These are phyloP conservation scores for Diplosphaera chodatii DNA, from an alignment of 139 green algal species.

Conservation along the genomic window DNA sequence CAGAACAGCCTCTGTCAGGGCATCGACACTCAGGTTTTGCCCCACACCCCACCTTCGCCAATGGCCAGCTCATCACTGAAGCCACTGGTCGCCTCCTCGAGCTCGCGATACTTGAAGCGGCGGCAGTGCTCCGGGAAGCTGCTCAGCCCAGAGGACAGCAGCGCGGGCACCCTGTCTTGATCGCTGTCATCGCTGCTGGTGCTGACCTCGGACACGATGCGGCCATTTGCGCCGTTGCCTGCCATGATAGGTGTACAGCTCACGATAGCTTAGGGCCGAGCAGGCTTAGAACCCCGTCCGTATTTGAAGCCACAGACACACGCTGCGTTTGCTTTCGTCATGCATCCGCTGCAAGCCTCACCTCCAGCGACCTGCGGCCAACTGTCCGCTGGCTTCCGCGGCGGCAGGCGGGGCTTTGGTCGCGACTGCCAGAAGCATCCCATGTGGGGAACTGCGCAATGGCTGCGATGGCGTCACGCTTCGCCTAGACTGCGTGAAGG, in stretches of 20 bases:
- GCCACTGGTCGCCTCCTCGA: constrained; percentile 17
- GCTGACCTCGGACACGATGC: not conserved
- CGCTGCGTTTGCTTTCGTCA: too few relatives aligned
- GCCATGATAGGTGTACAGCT: too few relatives aligned
- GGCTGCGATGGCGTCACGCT: too few relatives aligned
- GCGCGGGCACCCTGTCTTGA: not conserved
- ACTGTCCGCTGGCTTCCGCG: not conserved
- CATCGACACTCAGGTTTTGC: too few relatives aligned
- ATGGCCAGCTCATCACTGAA: constrained; percentile 25
- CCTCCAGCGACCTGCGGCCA: not conserved
- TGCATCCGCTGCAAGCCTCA: too few relatives aligned
- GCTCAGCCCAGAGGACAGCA: not conserved
- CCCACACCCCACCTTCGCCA: constrained; percentile 21
- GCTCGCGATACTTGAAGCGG: constrained; percentile 14
- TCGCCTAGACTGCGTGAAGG: too few relatives aligned
- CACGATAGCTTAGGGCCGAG: too few relatives aligned
- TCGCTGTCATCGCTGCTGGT: not conserved
- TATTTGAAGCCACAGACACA: too few relatives aligned
- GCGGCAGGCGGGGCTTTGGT: not conserved
- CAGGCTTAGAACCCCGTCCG: too few relatives aligned
- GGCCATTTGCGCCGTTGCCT: not conserved
- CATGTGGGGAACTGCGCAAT: not conserved
- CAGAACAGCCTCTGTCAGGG: too few relatives aligned
- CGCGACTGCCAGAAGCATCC: not conserved
- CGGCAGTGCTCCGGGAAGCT: constrained; percentile 5